These are phyloP conservation scores for Hemileccinum rubropunctum DNA, from an alignment of 768 basidiomycete genomes.

Conservation along the genomic window DNA sequence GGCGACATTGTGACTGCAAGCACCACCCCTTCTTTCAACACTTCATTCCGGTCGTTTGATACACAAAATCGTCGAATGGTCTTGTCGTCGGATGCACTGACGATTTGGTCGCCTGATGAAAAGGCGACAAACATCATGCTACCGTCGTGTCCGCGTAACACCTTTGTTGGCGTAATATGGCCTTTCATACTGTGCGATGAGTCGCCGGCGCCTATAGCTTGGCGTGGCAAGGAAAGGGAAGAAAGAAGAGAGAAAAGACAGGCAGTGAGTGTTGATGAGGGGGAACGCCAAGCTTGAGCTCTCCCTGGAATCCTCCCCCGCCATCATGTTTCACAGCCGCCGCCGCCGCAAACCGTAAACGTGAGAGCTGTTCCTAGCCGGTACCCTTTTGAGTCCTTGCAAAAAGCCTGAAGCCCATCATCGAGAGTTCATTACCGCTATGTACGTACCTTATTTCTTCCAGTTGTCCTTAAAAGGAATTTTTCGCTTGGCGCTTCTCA, in stretches of 20 bases:
- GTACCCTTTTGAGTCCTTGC: no score
- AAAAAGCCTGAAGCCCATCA: no score
- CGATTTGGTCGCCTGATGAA: constrained; percentile 9
- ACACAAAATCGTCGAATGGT: constrained; percentile 16
- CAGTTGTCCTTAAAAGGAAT: no score
- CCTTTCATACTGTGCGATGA: neutral
- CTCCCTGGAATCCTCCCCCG: no score
- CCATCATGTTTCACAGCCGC: no score
- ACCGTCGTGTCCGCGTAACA: constrained; percentile 14
- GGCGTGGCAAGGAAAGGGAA: neutral
- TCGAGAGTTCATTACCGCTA: no score
- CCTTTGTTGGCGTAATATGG: neutral
- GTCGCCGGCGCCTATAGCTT: neutral
- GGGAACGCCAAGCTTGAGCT: neutral
- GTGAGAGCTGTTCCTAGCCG: neutral
- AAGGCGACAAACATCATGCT: constrained; percentile 17
- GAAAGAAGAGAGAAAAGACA: neutral
- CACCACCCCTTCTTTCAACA: constrained; percentile 5
- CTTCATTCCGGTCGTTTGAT: neutral
- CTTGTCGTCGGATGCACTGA: constrained; percentile 21
- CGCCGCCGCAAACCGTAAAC: no score
- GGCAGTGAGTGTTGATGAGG: neutral
- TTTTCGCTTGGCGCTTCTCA: no score
- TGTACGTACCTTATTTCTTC: no score
- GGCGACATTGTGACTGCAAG: constrained; percentile 8